These are phyloP conservation scores for Echeveria elegans DNA, from an alignment of 164 flowering plant genomes.

Conservation along the genomic window DNA sequence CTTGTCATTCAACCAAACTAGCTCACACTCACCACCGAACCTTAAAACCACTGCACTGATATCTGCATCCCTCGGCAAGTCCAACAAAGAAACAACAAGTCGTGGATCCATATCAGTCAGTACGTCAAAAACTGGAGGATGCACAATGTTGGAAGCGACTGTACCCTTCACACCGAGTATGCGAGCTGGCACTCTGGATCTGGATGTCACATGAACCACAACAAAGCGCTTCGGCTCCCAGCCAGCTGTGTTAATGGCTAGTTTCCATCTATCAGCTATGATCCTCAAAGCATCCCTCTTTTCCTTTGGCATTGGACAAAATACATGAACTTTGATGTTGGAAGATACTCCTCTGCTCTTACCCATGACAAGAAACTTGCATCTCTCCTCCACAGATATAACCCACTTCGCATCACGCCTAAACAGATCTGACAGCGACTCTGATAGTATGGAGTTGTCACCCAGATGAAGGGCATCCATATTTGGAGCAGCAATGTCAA, in stretches of 20 bases:
- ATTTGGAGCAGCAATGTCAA: conserved; percentile 62
- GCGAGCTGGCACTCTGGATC: conserved; percentile 76
- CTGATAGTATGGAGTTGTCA: conserved; percentile 52
- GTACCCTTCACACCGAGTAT: conserved; percentile 53
- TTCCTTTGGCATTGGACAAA: conserved; percentile 73
- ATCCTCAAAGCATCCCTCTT: conserved; percentile 84
- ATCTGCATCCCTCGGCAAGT: conserved; percentile 87
- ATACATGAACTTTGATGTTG: conserved; percentile 68
- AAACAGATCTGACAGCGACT: conserved; percentile 49
- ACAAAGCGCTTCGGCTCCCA: conserved; percentile 94
- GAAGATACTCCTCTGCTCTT: conserved; percentile 40
- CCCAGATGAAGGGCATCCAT: conserved; percentile 85
- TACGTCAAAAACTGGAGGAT: conserved; percentile 62
- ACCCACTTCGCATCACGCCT: conserved; percentile 96
- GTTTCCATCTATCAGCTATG: conserved; percentile 96
- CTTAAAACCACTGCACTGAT: conserved; percentile 82
- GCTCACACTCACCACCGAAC: conserved; percentile 97
- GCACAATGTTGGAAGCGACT: conserved; percentile 20
- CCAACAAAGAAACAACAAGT: conserved; percentile 84
- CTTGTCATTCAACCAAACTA: conserved; percentile 91
- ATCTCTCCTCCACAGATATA: conserved; percentile 79
- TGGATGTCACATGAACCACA: conserved; percentile 69
- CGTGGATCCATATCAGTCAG: conserved; percentile 91
- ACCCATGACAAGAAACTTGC: conserved; percentile 71
- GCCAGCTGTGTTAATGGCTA: conserved; percentile 66